Percentiles rank a stretch among this genome's conserved stretches.
phyloP scores from a whole-genome alignment of 306 rosid genomes.

The Medicago ruthenica region DNA sequence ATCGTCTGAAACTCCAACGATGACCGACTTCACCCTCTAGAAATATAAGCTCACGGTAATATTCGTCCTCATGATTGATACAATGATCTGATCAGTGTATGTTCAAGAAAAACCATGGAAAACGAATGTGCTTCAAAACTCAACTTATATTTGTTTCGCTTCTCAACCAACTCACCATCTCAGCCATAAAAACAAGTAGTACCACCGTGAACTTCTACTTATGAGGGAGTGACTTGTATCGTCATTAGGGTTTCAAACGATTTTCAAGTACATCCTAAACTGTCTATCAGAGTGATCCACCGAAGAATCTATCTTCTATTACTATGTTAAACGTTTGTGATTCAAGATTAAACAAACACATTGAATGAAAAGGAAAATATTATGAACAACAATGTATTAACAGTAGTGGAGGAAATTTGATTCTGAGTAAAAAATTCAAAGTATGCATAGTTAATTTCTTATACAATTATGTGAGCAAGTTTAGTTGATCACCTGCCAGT shows the following conservation, averaged over 20 bases:
- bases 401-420: background rate
- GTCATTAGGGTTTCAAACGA: background rate
- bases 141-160: background rate
- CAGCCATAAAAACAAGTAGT: background rate
- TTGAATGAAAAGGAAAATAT: constrained; percentile 14
- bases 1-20: background rate
- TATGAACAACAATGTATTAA: background rate
- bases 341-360: constrained; percentile 6
- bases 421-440: too few species aligned
- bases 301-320: background rate
- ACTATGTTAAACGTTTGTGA: constrained; percentile 9
- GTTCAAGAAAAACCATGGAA: background rate
- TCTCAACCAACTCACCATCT: background rate
- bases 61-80: background rate
- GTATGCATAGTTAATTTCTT: background rate
- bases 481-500: constrained; percentile 76
- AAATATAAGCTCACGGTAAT: background rate
- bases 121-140: background rate
- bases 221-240: background rate
- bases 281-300: background rate
- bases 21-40: background rate
- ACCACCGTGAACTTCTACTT: background rate
- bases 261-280: background rate
- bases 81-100: background rate
- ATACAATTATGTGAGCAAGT: background rate